A percentile compares a stretch with the other conserved stretches of the same genome.
Evolutionary conservation across 1,284 basidiomycete species (phyloP).

Genomic region (Tilletia walkeri): DNA sequence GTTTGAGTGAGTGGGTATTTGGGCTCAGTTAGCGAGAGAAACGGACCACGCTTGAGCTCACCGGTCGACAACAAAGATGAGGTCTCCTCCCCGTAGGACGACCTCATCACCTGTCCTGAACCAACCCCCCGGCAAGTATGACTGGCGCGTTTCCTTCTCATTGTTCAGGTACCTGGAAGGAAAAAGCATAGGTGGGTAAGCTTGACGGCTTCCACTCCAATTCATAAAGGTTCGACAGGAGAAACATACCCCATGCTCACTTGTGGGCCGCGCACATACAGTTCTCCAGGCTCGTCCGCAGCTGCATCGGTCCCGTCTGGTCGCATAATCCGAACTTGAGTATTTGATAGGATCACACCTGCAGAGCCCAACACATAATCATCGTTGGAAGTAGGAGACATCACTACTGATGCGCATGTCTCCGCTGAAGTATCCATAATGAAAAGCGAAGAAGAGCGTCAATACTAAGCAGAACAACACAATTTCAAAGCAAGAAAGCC

Average conservation of each 20-base stretch:
- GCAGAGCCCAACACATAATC: constrained; percentile 15
- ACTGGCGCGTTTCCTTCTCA: constrained; percentile 42
- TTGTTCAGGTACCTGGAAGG: constrained; percentile 55
- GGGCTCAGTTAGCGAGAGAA: no score
- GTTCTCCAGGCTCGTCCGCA: constrained; percentile 58
- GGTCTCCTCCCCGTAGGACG: constrained; percentile 24
- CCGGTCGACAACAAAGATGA: constrained; percentile 43
- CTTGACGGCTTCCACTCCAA: not conserved
- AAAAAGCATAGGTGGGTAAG: not conserved
- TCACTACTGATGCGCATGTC: constrained; percentile 26
- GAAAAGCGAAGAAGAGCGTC: no score
- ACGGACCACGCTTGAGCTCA: not conserved
- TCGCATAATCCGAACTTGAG: constrained; percentile 40
- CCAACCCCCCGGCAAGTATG: constrained; percentile 38
- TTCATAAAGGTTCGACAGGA: not conserved
- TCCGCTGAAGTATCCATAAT: constrained; percentile 21
- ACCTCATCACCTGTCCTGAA: constrained; percentile 47
- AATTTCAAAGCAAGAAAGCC: no score
- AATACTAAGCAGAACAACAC: no score
- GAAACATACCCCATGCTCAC: constrained; percentile 56
- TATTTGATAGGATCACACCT: constrained; percentile 29
- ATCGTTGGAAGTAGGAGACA: not conserved
- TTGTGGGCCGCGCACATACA: constrained; percentile 60
- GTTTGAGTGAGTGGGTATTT: no score
- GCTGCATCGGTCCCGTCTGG: constrained; percentile 46